phyloP scores from a whole-genome alignment of 805 yeast genomes.

The Wickerhamomyces silvicola region DNA sequence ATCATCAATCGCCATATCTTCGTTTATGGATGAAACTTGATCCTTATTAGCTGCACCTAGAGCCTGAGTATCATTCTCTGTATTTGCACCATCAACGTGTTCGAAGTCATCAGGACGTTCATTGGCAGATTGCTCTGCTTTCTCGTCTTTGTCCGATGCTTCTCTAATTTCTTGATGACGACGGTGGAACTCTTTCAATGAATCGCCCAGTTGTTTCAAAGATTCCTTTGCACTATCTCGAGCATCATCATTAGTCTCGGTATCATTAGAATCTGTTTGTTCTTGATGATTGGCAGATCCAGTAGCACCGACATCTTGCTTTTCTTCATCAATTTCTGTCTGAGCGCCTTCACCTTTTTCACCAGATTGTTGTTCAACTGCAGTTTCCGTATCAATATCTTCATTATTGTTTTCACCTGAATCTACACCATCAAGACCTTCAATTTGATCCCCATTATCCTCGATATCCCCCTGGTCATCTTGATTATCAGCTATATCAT shows the following conservation, averaged over 20 bases:
- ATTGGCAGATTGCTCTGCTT: constrained; percentile 45
- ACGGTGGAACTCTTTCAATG: constrained; percentile 85
- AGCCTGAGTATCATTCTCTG: constrained; percentile 82
- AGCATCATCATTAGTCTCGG: constrained; percentile 42
- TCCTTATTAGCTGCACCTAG: constrained; percentile 84
- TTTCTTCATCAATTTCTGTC: constrained; percentile 46
- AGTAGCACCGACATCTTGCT: constrained; percentile 62
- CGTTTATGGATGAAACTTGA: constrained; percentile 68
- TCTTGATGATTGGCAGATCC: constrained; percentile 45
- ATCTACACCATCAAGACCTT: constrained; percentile 51
- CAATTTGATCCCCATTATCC: constrained; percentile 37
- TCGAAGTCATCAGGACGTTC: constrained; percentile 82
- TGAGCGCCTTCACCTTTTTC: constrained; percentile 60
- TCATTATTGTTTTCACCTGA: constrained; percentile 35
- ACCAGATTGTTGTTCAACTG: constrained; percentile 54
- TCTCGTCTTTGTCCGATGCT: constrained; percentile 44
- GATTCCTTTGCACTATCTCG: constrained; percentile 69
- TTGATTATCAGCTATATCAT: constrained; percentile 26
- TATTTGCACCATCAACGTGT: constrained; percentile 73
- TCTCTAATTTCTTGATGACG: constrained; percentile 84
- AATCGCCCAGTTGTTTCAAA: constrained; percentile 84
- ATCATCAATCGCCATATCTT: constrained; percentile 77
- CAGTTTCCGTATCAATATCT: constrained; percentile 48
- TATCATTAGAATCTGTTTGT: constrained; percentile 35
- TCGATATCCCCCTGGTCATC: constrained; percentile 36